phyloP scores from a whole-genome alignment of 768 basidiomycete genomes.

The Russula vinacea region DNA sequence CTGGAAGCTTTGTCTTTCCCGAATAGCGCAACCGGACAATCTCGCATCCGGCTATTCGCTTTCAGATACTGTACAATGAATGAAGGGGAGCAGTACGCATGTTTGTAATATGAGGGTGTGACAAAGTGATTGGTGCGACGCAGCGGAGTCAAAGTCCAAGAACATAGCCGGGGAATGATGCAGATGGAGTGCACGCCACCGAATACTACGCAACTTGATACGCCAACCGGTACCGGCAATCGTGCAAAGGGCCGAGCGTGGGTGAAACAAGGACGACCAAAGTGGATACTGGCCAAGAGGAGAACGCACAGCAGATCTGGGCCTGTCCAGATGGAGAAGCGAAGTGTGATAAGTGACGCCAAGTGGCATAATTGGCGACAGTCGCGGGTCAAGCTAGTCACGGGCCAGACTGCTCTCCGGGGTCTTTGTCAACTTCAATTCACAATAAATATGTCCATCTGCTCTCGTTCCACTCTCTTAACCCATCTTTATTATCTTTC shows the following conservation, averaged over 20 bases:
- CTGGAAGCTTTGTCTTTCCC: neutral
- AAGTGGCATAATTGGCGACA: constrained; percentile 23
- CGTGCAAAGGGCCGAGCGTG: constrained; percentile 12
- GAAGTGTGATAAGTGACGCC: neutral
- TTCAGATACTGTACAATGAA: neutral
- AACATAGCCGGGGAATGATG: constrained; percentile 1
- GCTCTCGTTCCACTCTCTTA: constrained; percentile 18
- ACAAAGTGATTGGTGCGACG: neutral
- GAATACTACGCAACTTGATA: constrained; percentile 20
- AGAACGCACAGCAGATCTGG: neutral
- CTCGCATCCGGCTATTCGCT: constrained; percentile 22
- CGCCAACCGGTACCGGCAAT: neutral
- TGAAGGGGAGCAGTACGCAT: constrained; percentile 7
- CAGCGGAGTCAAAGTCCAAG: neutral
- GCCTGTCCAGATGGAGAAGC: neutral
- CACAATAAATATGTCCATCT: constrained; percentile 25
- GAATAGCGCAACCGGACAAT: constrained; percentile 16
- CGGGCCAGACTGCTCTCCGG: constrained; percentile 13
- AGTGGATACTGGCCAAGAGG: no score
- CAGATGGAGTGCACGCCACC: neutral
- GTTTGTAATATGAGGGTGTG: constrained; percentile 2
- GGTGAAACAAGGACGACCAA: neutral
- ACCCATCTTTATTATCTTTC: constrained; percentile 13
- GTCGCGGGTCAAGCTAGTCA: neutral
- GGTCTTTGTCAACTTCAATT: constrained; percentile 25